phyloP scores from a whole-genome alignment of 1,284 basidiomycete species.

The Austroboletus novae-zelandiae region DNA sequence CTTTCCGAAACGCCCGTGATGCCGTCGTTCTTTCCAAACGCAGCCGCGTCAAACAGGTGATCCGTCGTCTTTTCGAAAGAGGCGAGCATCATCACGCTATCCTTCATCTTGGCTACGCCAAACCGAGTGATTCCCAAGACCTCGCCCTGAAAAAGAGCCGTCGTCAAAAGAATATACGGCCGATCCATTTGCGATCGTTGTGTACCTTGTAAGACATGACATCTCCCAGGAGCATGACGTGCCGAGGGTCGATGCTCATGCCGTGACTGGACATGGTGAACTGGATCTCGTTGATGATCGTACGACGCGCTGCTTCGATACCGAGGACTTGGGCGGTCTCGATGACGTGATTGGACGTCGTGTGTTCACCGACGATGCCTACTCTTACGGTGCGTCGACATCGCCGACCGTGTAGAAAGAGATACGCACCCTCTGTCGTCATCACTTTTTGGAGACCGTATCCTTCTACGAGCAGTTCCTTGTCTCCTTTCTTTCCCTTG shows the following conservation, averaged over 20 bases:
- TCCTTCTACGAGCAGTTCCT: slow-evolving; percentile 91
- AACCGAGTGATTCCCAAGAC: slow-evolving; percentile 98
- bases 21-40: slow-evolving; percentile 93
- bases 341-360: slow-evolving; percentile 97
- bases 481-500: slow-evolving; percentile 77
- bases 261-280: slow-evolving; percentile 97
- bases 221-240: slow-evolving; percentile 98
- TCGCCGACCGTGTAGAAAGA: background rate
- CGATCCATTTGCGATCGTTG: background rate
- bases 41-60: slow-evolving; percentile 96
- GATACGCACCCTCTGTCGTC: slow-evolving; percentile 85
- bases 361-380: slow-evolving; percentile 92
- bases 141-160: slow-evolving; percentile 65
- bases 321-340: slow-evolving; percentile 94
- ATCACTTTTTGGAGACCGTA: slow-evolving; percentile 98
- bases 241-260: slow-evolving; percentile 98
- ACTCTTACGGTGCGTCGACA: background rate
- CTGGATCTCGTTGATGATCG: slow-evolving; percentile 97
- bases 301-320: slow-evolving; percentile 93
- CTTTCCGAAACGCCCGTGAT: slow-evolving; percentile 98
- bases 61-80: slow-evolving; percentile 99
- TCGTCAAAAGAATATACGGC: too few relatives aligned
- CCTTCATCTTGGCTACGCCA: slow-evolving; percentile 99
- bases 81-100: slow-evolving; percentile 98
- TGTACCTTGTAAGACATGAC: slow-evolving; percentile 97